Percentiles rank a stretch among this genome's conserved stretches.
Conservation (phyloP, 2,329 filamentous ascomycete species). For the Monilinia laxa region DNA sequence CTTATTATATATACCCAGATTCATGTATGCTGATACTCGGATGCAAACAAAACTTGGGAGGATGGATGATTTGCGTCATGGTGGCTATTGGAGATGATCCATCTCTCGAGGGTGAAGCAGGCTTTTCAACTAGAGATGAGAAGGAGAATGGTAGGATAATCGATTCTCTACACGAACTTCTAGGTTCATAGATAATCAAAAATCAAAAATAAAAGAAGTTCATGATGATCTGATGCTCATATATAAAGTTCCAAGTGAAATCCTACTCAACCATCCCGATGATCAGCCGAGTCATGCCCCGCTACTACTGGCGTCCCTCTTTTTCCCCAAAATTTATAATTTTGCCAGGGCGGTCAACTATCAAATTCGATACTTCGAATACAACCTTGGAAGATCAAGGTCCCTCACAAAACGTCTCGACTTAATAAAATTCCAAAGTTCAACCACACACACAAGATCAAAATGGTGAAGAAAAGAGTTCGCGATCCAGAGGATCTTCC, state of each 20-base stretch:
- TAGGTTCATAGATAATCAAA: slow-evolving; percentile 3
- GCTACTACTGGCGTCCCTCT: slow-evolving; percentile 10
- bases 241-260: neutral
- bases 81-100: slow-evolving; percentile 16
- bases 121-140: slow-evolving; percentile 13
- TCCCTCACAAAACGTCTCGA: neutral
- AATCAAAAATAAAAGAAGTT: neutral
- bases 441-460: slow-evolving; percentile 22
- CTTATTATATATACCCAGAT: slow-evolving; percentile 40
- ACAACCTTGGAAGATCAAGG: neutral
- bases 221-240: neutral
- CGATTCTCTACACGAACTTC: neutral
- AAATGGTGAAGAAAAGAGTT: slow-evolving; percentile 42
- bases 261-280: neutral
- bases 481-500: slow-evolving; percentile 39
- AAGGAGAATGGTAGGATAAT: slow-evolving; percentile 6
- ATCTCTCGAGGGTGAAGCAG: slow-evolving; percentile 14
- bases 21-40: slow-evolving; percentile 34
- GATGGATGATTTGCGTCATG: slow-evolving; percentile 12
- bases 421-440: neutral
- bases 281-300: slow-evolving; percentile 8
- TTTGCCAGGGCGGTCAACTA: slow-evolving; percentile 12
- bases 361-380: slow-evolving; percentile 10
- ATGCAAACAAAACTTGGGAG: slow-evolving; percentile 18
- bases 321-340: slow-evolving; percentile 1